These are phyloP conservation scores for Ophiostoma himal-ulmi DNA, from an alignment of 2,329 filamentous ascomycete species.

Conservation along the genomic window DNA sequence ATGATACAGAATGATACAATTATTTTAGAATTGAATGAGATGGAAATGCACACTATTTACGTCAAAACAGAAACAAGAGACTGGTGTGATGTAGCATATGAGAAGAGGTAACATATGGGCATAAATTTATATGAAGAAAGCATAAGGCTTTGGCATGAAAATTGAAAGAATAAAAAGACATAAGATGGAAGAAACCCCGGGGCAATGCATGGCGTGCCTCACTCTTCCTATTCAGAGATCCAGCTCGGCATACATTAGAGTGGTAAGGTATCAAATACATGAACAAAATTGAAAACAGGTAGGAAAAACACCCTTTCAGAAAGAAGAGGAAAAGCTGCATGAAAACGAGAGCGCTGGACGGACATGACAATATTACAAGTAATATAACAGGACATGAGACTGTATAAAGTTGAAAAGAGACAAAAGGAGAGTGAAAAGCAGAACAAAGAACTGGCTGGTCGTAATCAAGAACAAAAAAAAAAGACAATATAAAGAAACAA, in stretches of 20 bases:
- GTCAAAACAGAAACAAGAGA: too few species aligned
- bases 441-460: background rate
- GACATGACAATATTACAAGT: constrained; percentile 8
- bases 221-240: background rate
- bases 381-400: constrained; percentile 1
- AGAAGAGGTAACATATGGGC: too few species aligned
- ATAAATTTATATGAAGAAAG: background rate
- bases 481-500: background rate
- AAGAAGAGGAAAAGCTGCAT: background rate
- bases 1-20: background rate
- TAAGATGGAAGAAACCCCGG: background rate
- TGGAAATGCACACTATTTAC: too few species aligned
- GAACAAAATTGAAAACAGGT: background rate
- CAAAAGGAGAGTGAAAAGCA: background rate
- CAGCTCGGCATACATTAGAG: background rate
- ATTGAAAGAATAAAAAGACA: background rate
- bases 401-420: background rate
- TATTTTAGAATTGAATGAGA: too few species aligned
- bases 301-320: background rate
- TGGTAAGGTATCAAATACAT: background rate
- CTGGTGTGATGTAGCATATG: too few species aligned
- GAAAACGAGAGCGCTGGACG: background rate
- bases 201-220: background rate
- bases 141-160: background rate
- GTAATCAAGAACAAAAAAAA: background rate